phyloP scores from a whole-genome alignment of 768 basidiomycete genomes.

The Phaeotremella fagi region DNA sequence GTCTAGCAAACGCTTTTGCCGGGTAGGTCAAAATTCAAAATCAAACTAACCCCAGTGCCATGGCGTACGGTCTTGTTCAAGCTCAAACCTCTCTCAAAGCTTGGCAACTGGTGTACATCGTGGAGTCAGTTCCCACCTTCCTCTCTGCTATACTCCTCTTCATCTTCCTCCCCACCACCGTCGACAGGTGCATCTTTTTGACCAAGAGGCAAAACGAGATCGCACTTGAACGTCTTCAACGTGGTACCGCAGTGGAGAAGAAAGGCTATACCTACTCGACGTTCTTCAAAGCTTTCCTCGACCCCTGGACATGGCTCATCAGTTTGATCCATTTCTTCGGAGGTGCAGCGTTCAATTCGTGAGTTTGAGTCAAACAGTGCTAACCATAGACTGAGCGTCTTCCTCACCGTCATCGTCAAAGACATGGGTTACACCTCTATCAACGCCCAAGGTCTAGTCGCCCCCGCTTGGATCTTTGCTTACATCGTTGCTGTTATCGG shows the following conservation, averaged over 20 bases:
- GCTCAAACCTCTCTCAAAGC: conserved; percentile 10
- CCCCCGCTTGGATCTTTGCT: conserved; percentile 20
- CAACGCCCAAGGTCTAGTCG: conserved; percentile 24
- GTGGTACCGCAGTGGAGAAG: conserved; percentile 5
- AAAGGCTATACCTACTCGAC: not conserved
- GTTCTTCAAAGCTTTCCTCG: conserved; percentile 7
- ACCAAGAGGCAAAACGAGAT: conserved; percentile 14
- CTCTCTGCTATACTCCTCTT: conserved; percentile 10
- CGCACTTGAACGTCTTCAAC: conserved; percentile 13
- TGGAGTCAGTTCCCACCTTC: conserved; percentile 22
- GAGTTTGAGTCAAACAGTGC: not conserved
- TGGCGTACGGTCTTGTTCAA: conserved; percentile 24
- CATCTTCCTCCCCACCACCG: conserved; percentile 8
- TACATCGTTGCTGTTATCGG: conserved; percentile 6
- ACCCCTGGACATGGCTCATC: conserved; percentile 23
- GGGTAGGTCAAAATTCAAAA: conserved; percentile 8
- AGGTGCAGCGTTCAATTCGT: conserved; percentile 21
- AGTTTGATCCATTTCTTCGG: conserved; percentile 22
- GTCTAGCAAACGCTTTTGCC: conserved; percentile 19
- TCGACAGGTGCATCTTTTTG: conserved; percentile 18
- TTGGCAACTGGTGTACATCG: conserved; percentile 21
- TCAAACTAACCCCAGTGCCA: conserved; percentile 5
- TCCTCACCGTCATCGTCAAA: conserved; percentile 21
- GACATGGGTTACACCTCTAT: conserved; percentile 24
- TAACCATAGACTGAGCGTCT: conserved; percentile 6